Evolutionary conservation across 2,329 filamentous ascomycete species (phyloP), one percentile per base, ranked within the genome.

Genomic region (Acrocalymma vagum): DNA sequence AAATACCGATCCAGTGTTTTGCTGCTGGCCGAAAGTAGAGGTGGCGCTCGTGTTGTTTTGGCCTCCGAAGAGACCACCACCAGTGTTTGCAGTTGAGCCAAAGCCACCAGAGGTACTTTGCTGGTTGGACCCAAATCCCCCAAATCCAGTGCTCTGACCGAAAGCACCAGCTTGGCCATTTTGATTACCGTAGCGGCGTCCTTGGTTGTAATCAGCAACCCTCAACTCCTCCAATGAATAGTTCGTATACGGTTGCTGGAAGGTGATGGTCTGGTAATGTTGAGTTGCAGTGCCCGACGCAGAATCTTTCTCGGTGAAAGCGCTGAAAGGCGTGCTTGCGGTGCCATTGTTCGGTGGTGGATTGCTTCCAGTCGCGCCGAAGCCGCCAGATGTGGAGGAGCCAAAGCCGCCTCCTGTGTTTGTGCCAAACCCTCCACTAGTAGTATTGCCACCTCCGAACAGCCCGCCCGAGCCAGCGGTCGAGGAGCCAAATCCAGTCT

Each of bases 141-240:
- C 74, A 49, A 84, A 84, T 3, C 74, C 73, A 45, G 80, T 82
- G 55, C 76, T 79, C 43, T 85, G 78, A 13, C 91, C 93, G 69
- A 96, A 96, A 6, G 87, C 88, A 43, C 91, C 91, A 30, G 83
- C 76, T 53, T 91, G 87, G 20, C 90, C 90, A 48, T 87, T 90
- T 27, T 82, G 80, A 70, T 93, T 95, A 22, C 92, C 94, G 65
- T 83, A 90, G 38, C 87, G 86, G 44, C 92, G 85, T 34, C 92
- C 92, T 69, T 92, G 88, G 44, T 86, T 82, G 67, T 99, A 99
- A 70, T 99, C 94, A 29, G 84, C 90, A 47, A 95, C 42, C 42
- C 76, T 70, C 55, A 79, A 45, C 53, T 79, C 76, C 50, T 87
- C 94, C n/a, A 89, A 83, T 8, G 93, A 96, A 77, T 87, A 97